Conservation (phyloP, 2,329 filamentous ascomycete species). For the Ophiostoma ips region DNA sequence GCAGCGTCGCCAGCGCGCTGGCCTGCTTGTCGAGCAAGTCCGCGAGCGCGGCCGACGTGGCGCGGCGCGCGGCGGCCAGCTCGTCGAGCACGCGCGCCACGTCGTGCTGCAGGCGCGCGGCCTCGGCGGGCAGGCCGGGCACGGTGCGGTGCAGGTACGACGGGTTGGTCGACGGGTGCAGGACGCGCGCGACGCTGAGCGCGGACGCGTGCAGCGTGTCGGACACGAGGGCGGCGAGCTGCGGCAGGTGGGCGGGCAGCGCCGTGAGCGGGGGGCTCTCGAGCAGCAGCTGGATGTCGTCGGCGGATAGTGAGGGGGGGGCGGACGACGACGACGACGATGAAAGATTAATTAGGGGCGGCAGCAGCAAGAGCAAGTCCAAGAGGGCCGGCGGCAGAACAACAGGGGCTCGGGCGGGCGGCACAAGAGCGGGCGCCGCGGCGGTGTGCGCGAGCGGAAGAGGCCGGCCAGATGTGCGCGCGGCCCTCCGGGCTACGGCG, state of each 20-base stretch:
- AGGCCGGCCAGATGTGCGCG: not conserved
- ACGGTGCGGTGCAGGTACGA: conserved; percentile 46
- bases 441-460: conserved; percentile 15
- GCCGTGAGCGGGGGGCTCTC: conserved; percentile 34
- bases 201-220: conserved; percentile 35
- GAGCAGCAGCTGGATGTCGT: conserved; percentile 30
- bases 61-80: conserved; percentile 27
- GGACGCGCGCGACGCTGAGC: conserved; percentile 32
- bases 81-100: conserved; percentile 19
- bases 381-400: conserved; percentile 24
- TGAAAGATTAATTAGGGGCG: conserved; percentile 26
- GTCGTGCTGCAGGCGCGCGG: conserved; percentile 23
- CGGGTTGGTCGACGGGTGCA: conserved; percentile 36
- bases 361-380: conserved; percentile 42
- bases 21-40: conserved; percentile 28
- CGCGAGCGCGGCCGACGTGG: conserved; percentile 22
- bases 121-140: conserved; percentile 30
- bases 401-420: not conserved
- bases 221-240: conserved; percentile 34
- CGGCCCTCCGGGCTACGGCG: conserved; percentile 9
- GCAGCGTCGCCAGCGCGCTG: conserved; percentile 26
- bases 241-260: conserved; percentile 33
- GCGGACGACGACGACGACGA: not conserved
- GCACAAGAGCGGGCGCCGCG: conserved; percentile 1
- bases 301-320: conserved; percentile 19